Evolutionary conservation across 192 early-diverging fungal genomes (phyloP), one percentile per base, ranked within the genome.

Genomic region (Lobosporangium transversale): DNA sequence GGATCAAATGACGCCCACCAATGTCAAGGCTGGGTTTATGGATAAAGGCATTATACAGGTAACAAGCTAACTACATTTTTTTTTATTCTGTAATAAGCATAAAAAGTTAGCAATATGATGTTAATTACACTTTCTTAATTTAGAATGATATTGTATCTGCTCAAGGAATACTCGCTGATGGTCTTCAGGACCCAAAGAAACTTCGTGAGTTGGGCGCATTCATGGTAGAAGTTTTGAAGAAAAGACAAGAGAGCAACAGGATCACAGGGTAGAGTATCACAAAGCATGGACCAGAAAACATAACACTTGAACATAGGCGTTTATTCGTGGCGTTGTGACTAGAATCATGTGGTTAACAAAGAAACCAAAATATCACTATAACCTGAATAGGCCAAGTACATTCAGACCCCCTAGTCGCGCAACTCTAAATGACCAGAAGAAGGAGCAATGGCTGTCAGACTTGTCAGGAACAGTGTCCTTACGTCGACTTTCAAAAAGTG

Each of bases 21-120:
- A 86, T 44, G 87, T 93, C 47, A 86, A 90, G 10, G 83, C 87
- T 57, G 91, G 91, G 11, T 88, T 83, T 57, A 82, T 86, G 1
- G 89, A 91, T 56, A 80, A 66, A 26, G 78, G 63, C 36, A 70
- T 79, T 8, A 79, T 70, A 3, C 78, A 62, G 56, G 67, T 66
- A 66, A 36, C 0, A 33, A n/a, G 10, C 1, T 31, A 23, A 20
- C 44, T 8, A 14, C 44, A 4, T 20, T 15, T 14, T 15, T 20
- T 14, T 3, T 20, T 20, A 45, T 14, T 4, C 15, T 45, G 15
- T 21, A n/a, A 48, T 48, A 17, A 7, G 52, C 20, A 43, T n/a
- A n/a, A n/a, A n/a, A n/a, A n/a, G n/a, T n/a, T n/a, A n/a, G n/a
- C n/a, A n/a, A n/a, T n/a, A n/a, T n/a, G n/a, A n/a, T n/a, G n/a